phyloP scores from a whole-genome alignment of 1,139 yeast species.

The Lodderomyces metapsilosis region DNA sequence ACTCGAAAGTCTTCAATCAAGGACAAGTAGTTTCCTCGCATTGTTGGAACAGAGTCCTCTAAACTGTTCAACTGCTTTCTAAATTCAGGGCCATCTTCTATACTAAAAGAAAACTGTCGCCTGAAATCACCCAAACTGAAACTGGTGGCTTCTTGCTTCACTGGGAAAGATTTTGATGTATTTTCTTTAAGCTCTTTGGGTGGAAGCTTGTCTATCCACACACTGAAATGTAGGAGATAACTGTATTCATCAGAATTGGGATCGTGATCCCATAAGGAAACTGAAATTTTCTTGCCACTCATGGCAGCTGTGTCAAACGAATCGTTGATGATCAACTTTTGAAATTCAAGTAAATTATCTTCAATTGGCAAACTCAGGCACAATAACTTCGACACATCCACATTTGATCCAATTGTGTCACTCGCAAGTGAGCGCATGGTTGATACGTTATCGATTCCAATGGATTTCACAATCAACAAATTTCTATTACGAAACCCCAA shows the following conservation, averaged over 20 bases:
- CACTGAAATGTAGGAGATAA: conserved; percentile 27
- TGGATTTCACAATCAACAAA: conserved; percentile 29
- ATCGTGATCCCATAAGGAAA: conserved; percentile 32
- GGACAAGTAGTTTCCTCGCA: conserved; percentile 40
- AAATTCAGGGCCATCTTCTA: conserved; percentile 77
- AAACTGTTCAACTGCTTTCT: conserved; percentile 54
- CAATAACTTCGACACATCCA: conserved; percentile 26
- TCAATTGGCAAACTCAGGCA: conserved; percentile 29
- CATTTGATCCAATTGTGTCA: conserved; percentile 6
- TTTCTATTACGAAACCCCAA: conserved; percentile 14
- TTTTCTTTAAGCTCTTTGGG: not conserved
- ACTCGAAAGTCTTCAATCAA: conserved; percentile 35
- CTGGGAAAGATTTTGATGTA: not conserved
- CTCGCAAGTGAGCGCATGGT: conserved; percentile 11
- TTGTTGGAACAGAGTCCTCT: conserved; percentile 51
- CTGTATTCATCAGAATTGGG: conserved; percentile 16
- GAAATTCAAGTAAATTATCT: conserved; percentile 17
- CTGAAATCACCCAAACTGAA: conserved; percentile 21
- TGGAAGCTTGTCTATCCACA: conserved; percentile 27
- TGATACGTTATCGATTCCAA: conserved; percentile 7
- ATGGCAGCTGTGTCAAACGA: conserved; percentile 19
- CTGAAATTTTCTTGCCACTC: conserved; percentile 22
- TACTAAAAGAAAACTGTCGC: conserved; percentile 33
- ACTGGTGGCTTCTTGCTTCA: not conserved
- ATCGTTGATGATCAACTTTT: conserved; percentile 34